Conservation (phyloP, 768 basidiomycete species). For the Tylopilus sp. region DNA sequence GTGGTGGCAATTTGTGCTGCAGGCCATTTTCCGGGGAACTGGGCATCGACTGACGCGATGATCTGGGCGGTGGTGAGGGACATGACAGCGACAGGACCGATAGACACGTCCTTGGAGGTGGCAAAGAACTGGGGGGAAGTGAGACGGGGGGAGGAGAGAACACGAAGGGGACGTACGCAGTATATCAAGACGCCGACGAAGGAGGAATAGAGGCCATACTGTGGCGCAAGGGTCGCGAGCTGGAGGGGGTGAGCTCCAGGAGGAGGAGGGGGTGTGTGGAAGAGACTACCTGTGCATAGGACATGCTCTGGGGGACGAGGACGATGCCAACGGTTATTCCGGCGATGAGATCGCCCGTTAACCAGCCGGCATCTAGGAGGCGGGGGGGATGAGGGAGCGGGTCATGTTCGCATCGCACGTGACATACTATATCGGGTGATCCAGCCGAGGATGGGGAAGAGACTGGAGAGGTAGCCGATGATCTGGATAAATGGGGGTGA, state of each 20-base stretch:
- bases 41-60: constrained; percentile 58
- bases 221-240: constrained; percentile 79
- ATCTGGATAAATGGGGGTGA: constrained; percentile 38
- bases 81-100: constrained; percentile 99
- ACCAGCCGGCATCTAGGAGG: constrained; percentile 65
- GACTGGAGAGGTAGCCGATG: constrained; percentile 56
- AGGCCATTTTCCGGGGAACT: constrained; percentile 55
- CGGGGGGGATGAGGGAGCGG: no score
- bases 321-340: constrained; percentile 95
- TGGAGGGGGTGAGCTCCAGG: constrained; percentile 24
- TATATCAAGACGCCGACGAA: constrained; percentile 86
- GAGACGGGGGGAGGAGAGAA: not conserved
- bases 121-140: constrained; percentile 70
- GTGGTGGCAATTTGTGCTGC: constrained; percentile 78
- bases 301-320: constrained; percentile 92
- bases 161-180: constrained; percentile 51
- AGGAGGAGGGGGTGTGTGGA: not conserved
- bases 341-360: constrained; percentile 83
- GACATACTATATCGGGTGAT: constrained; percentile 74
- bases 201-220: constrained; percentile 93
- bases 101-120: constrained; percentile 98
- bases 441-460: constrained; percentile 89
- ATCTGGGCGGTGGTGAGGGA: constrained; percentile 83
- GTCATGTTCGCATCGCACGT: no score
- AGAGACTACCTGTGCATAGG: constrained; percentile 65